Conservation (phyloP, 2,329 filamentous ascomycete species). For the Aspergillus fumigatus region DNA sequence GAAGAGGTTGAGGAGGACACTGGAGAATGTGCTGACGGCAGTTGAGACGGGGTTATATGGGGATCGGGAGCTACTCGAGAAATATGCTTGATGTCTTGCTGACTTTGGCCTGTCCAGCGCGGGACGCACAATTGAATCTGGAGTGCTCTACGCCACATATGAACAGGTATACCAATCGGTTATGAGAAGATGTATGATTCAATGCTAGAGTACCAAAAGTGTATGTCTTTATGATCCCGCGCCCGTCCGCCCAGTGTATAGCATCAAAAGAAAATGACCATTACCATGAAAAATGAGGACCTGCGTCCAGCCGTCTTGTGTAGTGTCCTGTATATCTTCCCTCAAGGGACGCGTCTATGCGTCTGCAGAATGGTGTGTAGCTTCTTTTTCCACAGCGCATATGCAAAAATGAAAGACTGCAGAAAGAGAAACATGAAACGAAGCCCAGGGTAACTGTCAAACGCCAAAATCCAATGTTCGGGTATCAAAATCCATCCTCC, state of each 20-base stretch:
- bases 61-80: conserved; percentile 8
- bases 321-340: neutral
- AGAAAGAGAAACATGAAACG: conserved; percentile 4
- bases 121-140: neutral
- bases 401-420: neutral
- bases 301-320: neutral
- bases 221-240: neutral
- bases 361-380: neutral
- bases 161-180: neutral
- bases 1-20: conserved; percentile 33
- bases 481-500: neutral
- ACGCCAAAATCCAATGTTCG: neutral
- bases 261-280: neutral
- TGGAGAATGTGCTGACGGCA: conserved; percentile 42
- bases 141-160: neutral
- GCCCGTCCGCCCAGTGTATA: neutral
- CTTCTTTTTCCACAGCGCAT: neutral
- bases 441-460: neutral
- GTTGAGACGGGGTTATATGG: conserved; percentile 36
- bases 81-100: neutral
- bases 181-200: neutral
- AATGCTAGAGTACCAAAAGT: neutral
- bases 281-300: neutral
- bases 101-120: neutral
- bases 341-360: neutral